phyloP scores from a whole-genome alignment of 768 basidiomycete species.

The Tricholoma hemisulphureum region DNA sequence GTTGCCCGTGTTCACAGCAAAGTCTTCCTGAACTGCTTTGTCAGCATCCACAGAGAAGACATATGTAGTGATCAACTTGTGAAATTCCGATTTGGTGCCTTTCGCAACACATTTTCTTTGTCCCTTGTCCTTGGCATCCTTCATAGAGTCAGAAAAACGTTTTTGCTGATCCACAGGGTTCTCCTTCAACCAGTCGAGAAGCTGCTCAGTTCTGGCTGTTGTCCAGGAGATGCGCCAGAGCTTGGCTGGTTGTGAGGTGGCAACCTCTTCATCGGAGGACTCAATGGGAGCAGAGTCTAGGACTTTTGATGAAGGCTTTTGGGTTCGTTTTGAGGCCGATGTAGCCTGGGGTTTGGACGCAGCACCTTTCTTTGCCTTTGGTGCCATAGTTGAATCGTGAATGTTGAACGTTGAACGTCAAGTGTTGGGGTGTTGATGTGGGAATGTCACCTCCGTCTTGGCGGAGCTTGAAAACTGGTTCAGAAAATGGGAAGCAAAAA shows the following conservation, averaged over 20 bases:
- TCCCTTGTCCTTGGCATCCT: not conserved
- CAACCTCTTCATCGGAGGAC: not conserved
- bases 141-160: not conserved
- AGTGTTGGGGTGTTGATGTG: too few species aligned
- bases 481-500: not conserved
- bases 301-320: not conserved
- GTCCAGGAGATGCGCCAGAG: not conserved
- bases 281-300: not conserved
- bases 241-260: not conserved
- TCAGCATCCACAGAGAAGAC: not conserved
- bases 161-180: not conserved
- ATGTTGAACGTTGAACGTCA: too few species aligned
- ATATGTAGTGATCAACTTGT: not conserved
- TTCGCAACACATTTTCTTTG: too few species aligned
- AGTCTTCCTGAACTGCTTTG: not conserved
- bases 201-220: not conserved
- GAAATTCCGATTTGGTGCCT: not conserved
- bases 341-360: not conserved
- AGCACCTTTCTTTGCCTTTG: not conserved
- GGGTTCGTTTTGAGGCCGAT: not conserved
- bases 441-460: not conserved
- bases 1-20: not conserved
- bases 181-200: not conserved
- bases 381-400: not conserved
- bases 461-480: not conserved